Base-by-base conservation (phyloP, 1,284 basidiomycete species). In the Malassezia pachydermatis region DNA sequence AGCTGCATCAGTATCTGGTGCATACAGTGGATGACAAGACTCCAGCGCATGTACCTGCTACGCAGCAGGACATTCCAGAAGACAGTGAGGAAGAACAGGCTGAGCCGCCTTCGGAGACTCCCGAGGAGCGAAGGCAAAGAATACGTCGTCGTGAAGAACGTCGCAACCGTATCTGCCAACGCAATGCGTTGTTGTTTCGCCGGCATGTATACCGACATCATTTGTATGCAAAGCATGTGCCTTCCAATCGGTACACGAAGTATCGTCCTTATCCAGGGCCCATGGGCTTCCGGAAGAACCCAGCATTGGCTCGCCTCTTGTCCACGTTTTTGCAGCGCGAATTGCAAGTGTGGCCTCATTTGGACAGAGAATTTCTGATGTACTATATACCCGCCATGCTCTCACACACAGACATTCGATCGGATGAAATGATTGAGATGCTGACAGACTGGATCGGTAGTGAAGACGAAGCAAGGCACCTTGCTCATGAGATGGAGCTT, bases 381-480 rank as follows among this genome's bases (percentile, higher is more conserved):
- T 42, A 28, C 37, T 52, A 52, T 47, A 52, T 52, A 4, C 50
- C 50, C 23, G 50, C 50, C 3, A 20, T 52, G 33, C 28, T 52
- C 10, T 52, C 50, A 3, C 41, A 52, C 17, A 30, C 38, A 14
- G 50, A 52, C 22, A 24, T 52, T 2, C 33, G 38, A 16, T 52
- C 50, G 3, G 50, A 52, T 22, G 32, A 29, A 8, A 29, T 52
- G 24, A 10, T 47, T 14, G 25, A 52, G 25, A 33, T 39, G 9
- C 45, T 52, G 3, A 29, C 42, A 14, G 50, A 52, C 13, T 52
- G 50, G 50, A 38, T 52, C 28, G 50, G 50, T 8, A 46, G 41
- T 22, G 19, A 16, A 2, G 22, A 35, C 7, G 50, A 52, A 11
- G 50, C 50, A 10, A 28, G 34, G 5, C 29, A 33, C 11, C 35